Base-by-base conservation (phyloP, 2,329 filamentous ascomycete species). In the Hawksworthiomyces lignivorus region DNA sequence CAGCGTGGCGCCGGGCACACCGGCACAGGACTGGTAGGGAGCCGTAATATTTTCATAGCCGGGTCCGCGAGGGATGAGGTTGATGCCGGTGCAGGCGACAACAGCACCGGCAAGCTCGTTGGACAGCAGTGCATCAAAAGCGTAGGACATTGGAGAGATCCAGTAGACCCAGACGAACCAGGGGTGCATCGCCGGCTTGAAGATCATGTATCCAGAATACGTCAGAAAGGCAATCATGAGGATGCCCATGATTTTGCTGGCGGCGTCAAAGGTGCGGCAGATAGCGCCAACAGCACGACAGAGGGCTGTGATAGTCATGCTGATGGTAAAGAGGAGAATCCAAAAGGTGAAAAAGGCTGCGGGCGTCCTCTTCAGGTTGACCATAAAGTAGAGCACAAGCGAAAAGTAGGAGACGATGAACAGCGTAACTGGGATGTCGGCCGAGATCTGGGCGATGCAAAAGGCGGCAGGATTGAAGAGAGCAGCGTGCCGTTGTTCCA, bases 381-480 rank as follows among this genome's bases (percentile, higher is more conserved):
- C 77, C 80, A 90, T 81, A 60, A 87, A 89, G 64, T 89, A 90
- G 24, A 89, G 67, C 11, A 81, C 73, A 31, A 86, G 36, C 47
- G 84, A 84, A 62, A 88, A 89, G 18, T 77, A 62, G 42, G 82
- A 62, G 0, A 80, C 69, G 49, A 84, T 82, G 11, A 71, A 43
- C 9, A 87, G 64, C 48, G 88, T 78, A 7, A 72, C 50, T 0
- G 77, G 60, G 63, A 82, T 48, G 74, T 87, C 78, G 1, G 67
- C 59, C 0, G 80, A 61, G 0, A 77, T 70, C 28, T 75, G 67
- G 4, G 76, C 75, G 2, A 80, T 61, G 1, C 72, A 69, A 48
- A 77, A 75, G 15, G 74, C 71, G 4, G 68, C 68, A 0, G 75
- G 74, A 0, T 73, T 63, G 53, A 74, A 74, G 42, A 72, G 68